Conservation (phyloP, 177 flowering plant genomes). For the Vitis hybrid region DNA sequence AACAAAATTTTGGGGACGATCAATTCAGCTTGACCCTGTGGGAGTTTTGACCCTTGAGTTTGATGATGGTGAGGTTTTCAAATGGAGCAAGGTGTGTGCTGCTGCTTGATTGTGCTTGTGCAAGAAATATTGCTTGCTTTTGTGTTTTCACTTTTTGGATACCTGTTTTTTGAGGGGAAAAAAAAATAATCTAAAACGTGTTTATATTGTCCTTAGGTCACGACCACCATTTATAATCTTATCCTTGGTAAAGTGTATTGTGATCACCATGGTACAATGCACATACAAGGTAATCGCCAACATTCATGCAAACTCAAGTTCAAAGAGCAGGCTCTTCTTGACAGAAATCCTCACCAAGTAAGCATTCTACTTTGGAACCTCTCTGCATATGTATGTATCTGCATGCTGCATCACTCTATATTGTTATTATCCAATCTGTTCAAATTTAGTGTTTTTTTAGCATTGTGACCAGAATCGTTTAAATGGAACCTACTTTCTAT, state of each 20-base stretch:
- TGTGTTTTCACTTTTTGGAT: background rate
- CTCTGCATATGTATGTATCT: background rate
- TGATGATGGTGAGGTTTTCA: slow-evolving; percentile 94
- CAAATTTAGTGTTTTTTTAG: background rate
- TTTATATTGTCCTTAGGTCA: slow-evolving; percentile 56
- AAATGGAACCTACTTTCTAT: background rate
- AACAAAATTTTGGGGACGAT: slow-evolving; percentile 87
- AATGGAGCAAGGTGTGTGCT: slow-evolving; percentile 87
- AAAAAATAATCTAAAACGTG: slow-evolving; percentile 2
- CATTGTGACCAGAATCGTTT: background rate
- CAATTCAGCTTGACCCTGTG: slow-evolving; percentile 96
- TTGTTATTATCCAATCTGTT: background rate
- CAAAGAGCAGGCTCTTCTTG: slow-evolving; percentile 87
- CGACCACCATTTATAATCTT: slow-evolving; percentile 80
- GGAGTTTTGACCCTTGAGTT: slow-evolving; percentile 83
- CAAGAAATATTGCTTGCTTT: background rate
- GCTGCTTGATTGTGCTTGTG: slow-evolving; percentile 4
- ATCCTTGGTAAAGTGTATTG: slow-evolving; percentile 90
- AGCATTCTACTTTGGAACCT: slow-evolving; percentile 8
- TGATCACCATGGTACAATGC: slow-evolving; percentile 92
- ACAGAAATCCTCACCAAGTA: slow-evolving; percentile 92
- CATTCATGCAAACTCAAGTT: slow-evolving; percentile 86
- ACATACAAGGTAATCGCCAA: slow-evolving; percentile 72
- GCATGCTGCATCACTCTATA: background rate
- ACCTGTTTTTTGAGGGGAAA: background rate